A percentile compares a stretch with the other conserved stretches of the same genome.
phyloP scores from a whole-genome alignment of 768 basidiomycete species.

The Amanita rubescens region DNA sequence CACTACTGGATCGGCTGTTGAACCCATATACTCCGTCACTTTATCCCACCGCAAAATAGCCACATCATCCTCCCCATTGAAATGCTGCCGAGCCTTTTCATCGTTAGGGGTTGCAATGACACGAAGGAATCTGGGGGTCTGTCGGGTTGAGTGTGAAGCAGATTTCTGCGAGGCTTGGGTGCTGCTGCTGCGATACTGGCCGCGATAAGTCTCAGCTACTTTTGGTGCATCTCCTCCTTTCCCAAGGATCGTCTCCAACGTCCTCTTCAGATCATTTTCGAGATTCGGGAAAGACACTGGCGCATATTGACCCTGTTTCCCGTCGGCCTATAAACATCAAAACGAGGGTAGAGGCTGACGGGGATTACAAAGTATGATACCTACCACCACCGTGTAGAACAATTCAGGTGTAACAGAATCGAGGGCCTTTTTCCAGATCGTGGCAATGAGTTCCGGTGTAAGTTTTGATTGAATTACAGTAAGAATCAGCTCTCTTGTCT shows the following conservation, averaged over 20 bases:
- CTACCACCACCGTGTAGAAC: slow-evolving; percentile 9
- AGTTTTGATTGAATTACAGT: slow-evolving; percentile 6
- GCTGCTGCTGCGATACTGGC: slow-evolving; percentile 4
- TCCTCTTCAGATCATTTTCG: background rate
- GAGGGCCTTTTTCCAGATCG: slow-evolving; percentile 1
- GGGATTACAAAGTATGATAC: slow-evolving; percentile 5
- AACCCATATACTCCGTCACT: too few relatives aligned
- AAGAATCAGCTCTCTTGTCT: slow-evolving; percentile 9
- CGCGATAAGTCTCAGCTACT: slow-evolving; percentile 5
- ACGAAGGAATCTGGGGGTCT: slow-evolving; percentile 8
- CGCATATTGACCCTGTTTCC: slow-evolving; percentile 4
- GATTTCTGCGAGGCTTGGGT: background rate
- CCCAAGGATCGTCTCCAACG: slow-evolving; percentile 6
- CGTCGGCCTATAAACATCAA: slow-evolving; percentile 3
- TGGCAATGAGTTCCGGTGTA: background rate
- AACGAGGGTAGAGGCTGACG: background rate
- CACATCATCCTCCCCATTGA: too few relatives aligned
- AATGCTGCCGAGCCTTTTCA: too few relatives aligned
- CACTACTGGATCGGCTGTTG: too few relatives aligned
- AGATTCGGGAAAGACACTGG: slow-evolving; percentile 7
- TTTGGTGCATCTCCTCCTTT: background rate
- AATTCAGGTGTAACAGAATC: slow-evolving; percentile 5
- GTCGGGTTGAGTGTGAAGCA: background rate
- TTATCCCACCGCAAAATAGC: too few relatives aligned
- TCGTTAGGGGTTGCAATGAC: background rate